Conservation (phyloP, 306 rosid species). For the Dryas drummondii region DNA sequence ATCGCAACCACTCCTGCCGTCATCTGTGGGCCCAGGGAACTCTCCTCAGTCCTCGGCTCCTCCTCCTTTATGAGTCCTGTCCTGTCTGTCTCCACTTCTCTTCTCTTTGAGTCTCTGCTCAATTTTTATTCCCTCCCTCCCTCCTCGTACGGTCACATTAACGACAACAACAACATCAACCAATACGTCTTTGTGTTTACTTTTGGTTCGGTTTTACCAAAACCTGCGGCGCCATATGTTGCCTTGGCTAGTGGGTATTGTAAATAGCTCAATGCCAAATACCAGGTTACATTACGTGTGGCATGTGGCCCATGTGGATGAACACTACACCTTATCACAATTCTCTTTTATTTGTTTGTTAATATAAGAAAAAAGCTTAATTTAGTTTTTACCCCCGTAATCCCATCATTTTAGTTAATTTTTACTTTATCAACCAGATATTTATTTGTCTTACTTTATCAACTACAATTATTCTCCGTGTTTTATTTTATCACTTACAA, state of each 20-base stretch:
- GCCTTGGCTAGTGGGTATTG: not conserved
- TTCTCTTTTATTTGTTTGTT: too few relatives aligned
- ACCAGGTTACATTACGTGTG: not conserved
- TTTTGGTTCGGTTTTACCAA: not conserved
- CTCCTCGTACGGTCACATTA: slow-evolving; percentile 10
- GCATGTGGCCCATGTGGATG: too few relatives aligned
- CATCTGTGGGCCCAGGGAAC: not conserved
- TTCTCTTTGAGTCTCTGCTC: too few relatives aligned
- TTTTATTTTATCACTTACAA: too few relatives aligned
- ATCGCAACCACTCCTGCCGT: slow-evolving; percentile 14
- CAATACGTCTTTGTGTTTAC: not conserved
- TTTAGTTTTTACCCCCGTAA: too few relatives aligned
- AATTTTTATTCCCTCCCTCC: not conserved
- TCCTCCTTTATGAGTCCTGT: not conserved
- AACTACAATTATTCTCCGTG: too few relatives aligned
- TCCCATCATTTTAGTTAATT: too few relatives aligned
- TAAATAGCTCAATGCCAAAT: not conserved
- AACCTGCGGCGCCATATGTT: not conserved
- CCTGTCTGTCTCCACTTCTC: not conserved
- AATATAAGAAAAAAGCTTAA: too few relatives aligned
- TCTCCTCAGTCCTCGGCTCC: not conserved
- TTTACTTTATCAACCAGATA: too few relatives aligned
- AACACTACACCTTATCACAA: too few relatives aligned
- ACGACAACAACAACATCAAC: too few relatives aligned
- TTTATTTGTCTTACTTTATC: too few relatives aligned